A percentile compares a stretch with the other conserved stretches of the same genome.
Conservation (phyloP, 768 basidiomycete genomes). For the Lentinula sp. region DNA sequence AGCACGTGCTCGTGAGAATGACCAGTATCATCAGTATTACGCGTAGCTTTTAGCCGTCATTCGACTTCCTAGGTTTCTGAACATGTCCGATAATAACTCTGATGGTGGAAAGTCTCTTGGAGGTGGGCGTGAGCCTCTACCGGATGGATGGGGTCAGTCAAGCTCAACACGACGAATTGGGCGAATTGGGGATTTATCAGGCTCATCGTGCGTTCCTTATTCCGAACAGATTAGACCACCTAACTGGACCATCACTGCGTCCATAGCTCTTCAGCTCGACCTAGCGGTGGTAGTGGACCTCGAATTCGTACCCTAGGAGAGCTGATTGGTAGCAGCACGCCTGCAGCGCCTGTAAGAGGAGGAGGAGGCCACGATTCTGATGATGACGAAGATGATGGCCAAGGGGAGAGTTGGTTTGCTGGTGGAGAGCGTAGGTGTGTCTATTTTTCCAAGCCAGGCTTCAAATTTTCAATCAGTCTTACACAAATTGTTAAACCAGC, state of each 20-base stretch:
- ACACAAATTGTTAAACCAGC: slow-evolving; percentile 31
- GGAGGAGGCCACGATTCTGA: slow-evolving; percentile 39
- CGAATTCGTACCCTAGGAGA: slow-evolving; percentile 32
- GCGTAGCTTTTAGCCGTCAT: neutral
- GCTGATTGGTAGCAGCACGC: slow-evolving; percentile 13
- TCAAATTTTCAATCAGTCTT: neutral
- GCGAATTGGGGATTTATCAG: slow-evolving; percentile 46
- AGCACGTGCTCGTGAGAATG: neutral
- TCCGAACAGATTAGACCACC: neutral
- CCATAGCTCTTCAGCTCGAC: neutral
- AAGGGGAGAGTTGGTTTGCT: slow-evolving; percentile 74
- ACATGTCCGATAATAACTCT: slow-evolving; percentile 14
- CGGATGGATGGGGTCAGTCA: slow-evolving; percentile 37
- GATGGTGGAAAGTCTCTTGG: slow-evolving; percentile 40
- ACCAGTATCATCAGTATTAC: neutral
- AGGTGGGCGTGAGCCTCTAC: slow-evolving; percentile 45
- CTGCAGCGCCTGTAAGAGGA: slow-evolving; percentile 10
- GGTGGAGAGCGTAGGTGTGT: slow-evolving; percentile 89
- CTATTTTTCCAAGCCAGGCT: neutral
- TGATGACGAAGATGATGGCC: slow-evolving; percentile 44
- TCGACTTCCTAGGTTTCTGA: neutral
- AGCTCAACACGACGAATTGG: slow-evolving; percentile 36
- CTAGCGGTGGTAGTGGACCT: slow-evolving; percentile 16
- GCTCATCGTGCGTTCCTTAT: slow-evolving; percentile 19
- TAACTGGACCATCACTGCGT: neutral